Evolutionary conservation across 1,284 basidiomycete species (phyloP).

Genomic region (Cryptococcus sp.): DNA sequence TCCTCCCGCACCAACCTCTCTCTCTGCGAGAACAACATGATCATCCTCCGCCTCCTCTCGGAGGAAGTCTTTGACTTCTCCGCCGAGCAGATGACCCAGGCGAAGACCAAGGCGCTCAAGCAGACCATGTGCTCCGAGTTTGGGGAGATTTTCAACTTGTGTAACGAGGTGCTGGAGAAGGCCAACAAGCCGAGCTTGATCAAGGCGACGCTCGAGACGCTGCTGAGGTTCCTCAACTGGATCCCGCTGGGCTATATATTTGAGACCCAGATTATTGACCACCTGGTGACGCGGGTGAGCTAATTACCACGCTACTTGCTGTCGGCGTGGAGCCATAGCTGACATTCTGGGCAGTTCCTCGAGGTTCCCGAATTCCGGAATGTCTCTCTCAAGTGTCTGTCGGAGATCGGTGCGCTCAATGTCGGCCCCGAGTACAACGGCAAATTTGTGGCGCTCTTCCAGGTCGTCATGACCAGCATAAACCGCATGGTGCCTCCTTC

Average conservation of each 20-base stretch:
- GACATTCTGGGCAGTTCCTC: slow-evolving; percentile 65
- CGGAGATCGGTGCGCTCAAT: slow-evolving; percentile 91
- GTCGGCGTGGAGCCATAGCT: not conserved
- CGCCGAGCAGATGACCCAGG: slow-evolving; percentile 97
- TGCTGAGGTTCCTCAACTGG: slow-evolving; percentile 97
- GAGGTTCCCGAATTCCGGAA: slow-evolving; percentile 97
- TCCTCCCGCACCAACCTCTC: slow-evolving; percentile 95
- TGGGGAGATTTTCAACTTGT: slow-evolving; percentile 91
- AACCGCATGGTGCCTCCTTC: slow-evolving; percentile 97
- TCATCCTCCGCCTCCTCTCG: slow-evolving; percentile 93
- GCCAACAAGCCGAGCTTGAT: slow-evolving; percentile 96
- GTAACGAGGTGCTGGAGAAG: slow-evolving; percentile 93
- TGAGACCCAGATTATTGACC: slow-evolving; percentile 96
- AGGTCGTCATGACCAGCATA: slow-evolving; percentile 95
- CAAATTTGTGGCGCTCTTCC: slow-evolving; percentile 97
- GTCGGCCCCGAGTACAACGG: slow-evolving; percentile 98
- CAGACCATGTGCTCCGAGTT: slow-evolving; percentile 98
- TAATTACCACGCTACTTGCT: not conserved
- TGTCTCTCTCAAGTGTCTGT: slow-evolving; percentile 93
- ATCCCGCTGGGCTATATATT: slow-evolving; percentile 99
- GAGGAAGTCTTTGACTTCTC: slow-evolving; percentile 99
- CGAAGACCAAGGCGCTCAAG: slow-evolving; percentile 96
- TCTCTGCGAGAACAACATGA: slow-evolving; percentile 99
- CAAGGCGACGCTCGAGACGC: slow-evolving; percentile 91
- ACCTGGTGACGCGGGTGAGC: slow-evolving; percentile 78